Evolutionary conservation across 2,329 filamentous ascomycete genomes (phyloP), one percentile per base, ranked within the genome.

Genomic region (Elsinoe fawcettii): DNA sequence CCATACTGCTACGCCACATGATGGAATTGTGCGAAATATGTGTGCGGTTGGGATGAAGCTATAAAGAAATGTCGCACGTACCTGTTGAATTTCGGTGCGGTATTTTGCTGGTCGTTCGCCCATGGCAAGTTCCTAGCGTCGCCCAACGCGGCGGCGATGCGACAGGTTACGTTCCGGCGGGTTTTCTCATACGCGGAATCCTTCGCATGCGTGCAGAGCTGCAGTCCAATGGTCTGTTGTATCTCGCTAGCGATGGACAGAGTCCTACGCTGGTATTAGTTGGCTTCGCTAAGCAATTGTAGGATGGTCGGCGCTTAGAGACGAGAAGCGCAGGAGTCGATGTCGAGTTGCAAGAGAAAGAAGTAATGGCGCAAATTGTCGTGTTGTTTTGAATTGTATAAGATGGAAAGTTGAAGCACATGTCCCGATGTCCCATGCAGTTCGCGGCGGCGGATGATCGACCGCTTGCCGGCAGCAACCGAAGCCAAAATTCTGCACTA

Each of bases 51-150:
- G 49, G 9, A 12, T 23, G 11, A 23, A 23, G 34, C 34, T 37
- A 46, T 46, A 39, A n/a, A 23, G 55, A 58, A 55, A 55, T 37
- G 12, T 47, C 12, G 12, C 39, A 74, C 85, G 75, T 70, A 91
- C 88, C 87, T 95, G 92, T 74, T 96, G 93, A 75, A 99, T 99
- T 80, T 99, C 93, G 76, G 95, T 90, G 71, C 91, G 85, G 73
- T 97, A 99, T 74, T 96, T 97, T 72, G 82, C 84, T 66, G 81
- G 81, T 70, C 80, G 81, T 73, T 93, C 88, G 64, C 84, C 80
- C 87, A 90, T 91, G 62, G 9, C 64, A 27, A 37, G 16, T 9
- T 7, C 18, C 25, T 18, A 37, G 20, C 23, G 20, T 18, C 20
- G 20, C 9, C 9, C 14, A 20, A 46, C 23, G 41, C 23, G 22